Evolutionary conservation across 331 rosid genomes (phyloP), one percentile per base, ranked within the genome.

Genomic region (Quercus lobata): DNA sequence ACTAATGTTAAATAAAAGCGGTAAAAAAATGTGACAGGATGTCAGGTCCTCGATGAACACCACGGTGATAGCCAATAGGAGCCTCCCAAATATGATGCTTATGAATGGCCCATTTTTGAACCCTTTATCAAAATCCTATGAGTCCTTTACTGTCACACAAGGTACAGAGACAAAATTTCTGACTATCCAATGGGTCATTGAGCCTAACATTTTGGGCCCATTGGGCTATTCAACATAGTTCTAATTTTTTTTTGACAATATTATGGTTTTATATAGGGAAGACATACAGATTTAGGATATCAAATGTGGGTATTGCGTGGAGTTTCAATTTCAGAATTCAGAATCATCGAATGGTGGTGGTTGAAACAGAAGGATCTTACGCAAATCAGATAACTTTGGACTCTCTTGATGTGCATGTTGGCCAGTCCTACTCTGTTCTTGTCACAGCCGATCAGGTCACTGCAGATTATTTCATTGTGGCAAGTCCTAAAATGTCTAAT

Each of bases 321-420:
- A 94, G 97, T 85, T 87, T 94, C 91, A 91, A 92, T 73, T 87
- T 92, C 87, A 88, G 92, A 86, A 92, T 94, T 85, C 92, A 90
- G 65, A 87, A 84, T 71, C 98, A 94, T 82, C 79, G 72, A 54
- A 19, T 94, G 83, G 83, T 82, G 83, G 37, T 89, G 87, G 97
- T 92, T 30, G 97, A 91, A 84, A 91, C 94, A 76, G 98, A 94
- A 90, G 98, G 98, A 68, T 92, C 97, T 44, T 91, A 91, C 81
- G 88, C 90, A 34, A 81, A 83, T 73, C 91, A 91, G 78, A 89
- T 83, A 53, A 16, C 69, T 19, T 74, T 90, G 79, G 91, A 92
- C 35, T 94, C 98, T 57, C 92, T 94, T 69, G 97, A 94, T 83
- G 92, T 91, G 44, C 98, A 94, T 83, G 92, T 92, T 22, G 97